A percentile compares a stretch with the other conserved stretches of the same genome.
These are phyloP conservation scores for Spathaspora sp. DNA, from an alignment of 1,139 yeast species.

Conservation along the genomic window DNA sequence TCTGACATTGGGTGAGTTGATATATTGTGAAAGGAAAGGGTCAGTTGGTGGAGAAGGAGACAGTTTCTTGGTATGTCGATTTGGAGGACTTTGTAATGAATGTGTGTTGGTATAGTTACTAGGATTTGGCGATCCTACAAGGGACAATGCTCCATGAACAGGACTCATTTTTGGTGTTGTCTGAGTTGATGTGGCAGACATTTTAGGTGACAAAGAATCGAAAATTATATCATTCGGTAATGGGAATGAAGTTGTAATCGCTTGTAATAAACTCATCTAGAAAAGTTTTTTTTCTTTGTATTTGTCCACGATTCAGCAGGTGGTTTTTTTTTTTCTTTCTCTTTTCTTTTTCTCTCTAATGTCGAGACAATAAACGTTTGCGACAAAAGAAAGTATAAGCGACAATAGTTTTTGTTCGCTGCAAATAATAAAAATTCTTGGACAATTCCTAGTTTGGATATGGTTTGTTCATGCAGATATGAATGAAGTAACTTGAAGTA, in stretches of 20 bases:
- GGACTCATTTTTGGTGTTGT: constrained; percentile 12
- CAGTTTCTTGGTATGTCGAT: background rate
- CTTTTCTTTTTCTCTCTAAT: background rate
- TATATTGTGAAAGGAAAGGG: constrained; percentile 30
- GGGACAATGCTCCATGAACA: background rate
- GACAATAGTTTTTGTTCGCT: background rate
- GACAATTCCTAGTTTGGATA: background rate
- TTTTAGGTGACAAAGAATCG: constrained; percentile 8
- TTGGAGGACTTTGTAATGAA: constrained; percentile 1
- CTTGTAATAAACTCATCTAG: constrained; percentile 8
- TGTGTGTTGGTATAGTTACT: background rate
- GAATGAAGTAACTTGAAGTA: background rate
- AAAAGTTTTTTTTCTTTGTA: background rate
- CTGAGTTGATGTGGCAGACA: constrained; percentile 13
- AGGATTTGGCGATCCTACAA: constrained; percentile 3
- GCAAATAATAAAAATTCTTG: background rate
- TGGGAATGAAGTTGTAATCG: constrained; percentile 5
- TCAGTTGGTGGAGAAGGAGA: constrained; percentile 9
- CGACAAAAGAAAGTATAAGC: constrained; percentile 1
- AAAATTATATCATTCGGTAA: constrained; percentile 10
- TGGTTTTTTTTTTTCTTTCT: background rate
- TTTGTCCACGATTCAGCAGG: background rate
- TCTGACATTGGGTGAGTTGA: constrained; percentile 21
- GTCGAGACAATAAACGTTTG: background rate
- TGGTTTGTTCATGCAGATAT: background rate